A percentile compares a stretch with the other conserved stretches of the same genome.
phyloP scores from a whole-genome alignment of 2,329 filamentous ascomycete species.

The Neonectria punicea region DNA sequence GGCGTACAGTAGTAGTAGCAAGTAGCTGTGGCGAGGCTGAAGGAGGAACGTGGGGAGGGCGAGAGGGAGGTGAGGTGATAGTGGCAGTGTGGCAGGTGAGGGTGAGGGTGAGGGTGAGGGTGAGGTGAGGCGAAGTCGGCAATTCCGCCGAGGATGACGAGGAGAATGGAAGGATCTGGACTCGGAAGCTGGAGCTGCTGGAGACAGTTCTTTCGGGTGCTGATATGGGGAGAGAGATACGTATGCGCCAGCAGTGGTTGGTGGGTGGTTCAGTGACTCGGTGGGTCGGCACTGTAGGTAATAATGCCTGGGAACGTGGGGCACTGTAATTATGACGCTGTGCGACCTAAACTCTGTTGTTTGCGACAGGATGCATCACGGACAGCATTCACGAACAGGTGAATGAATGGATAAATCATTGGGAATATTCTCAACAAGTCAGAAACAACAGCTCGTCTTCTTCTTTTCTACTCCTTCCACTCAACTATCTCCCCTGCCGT shows the following conservation, averaged over 20 bases:
- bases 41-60: background rate
- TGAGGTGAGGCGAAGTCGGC: constrained; percentile 8
- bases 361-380: background rate
- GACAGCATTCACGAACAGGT: background rate
- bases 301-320: constrained; percentile 11
- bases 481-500: no score
- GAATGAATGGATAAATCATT: background rate
- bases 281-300: background rate
- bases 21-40: constrained; percentile 3
- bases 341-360: background rate
- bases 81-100: no score
- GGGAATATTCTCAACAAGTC: no score
- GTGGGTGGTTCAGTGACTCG: constrained; percentile 11
- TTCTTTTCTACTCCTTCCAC: no score
- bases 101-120: no score
- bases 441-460: no score
- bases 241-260: constrained; percentile 17
- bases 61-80: no score
- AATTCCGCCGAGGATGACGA: constrained; percentile 2
- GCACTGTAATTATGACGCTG: constrained; percentile 19
- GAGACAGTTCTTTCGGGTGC: background rate
- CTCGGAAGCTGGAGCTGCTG: background rate
- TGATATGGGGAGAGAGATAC: background rate
- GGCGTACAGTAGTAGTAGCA: background rate
- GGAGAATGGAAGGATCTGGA: background rate